Percentiles rank a stretch among this genome's conserved stretches.
Conservation (phyloP, 148 eudicot genomes). For the Silene latifolia region DNA sequence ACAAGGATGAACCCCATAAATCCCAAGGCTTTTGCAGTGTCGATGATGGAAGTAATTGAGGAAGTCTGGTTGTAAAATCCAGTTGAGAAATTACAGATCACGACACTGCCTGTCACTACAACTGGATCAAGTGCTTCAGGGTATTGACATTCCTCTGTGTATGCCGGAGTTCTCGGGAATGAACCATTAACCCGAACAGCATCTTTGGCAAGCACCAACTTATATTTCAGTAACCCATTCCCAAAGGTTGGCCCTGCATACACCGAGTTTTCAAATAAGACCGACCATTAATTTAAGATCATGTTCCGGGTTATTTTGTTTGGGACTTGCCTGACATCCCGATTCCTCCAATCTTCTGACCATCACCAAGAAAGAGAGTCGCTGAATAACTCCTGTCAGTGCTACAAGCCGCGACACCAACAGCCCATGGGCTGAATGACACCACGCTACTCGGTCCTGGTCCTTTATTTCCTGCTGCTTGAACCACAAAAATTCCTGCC, state of each 20-base stretch:
- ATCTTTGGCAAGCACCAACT: constrained; percentile 79
- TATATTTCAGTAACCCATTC: constrained; percentile 50
- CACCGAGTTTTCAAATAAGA: not conserved
- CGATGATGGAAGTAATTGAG: constrained; percentile 49
- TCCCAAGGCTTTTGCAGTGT: constrained; percentile 55
- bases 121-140: constrained; percentile 74
- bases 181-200: constrained; percentile 51
- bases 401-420: constrained; percentile 67
- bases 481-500: constrained; percentile 86
- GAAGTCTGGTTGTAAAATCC: constrained; percentile 86
- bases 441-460: constrained; percentile 57
- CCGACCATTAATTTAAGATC: not conserved
- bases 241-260: constrained; percentile 59
- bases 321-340: constrained; percentile 68
- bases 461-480: constrained; percentile 86
- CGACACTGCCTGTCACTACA: constrained; percentile 57
- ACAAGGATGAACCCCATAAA: constrained; percentile 68
- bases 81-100: constrained; percentile 77
- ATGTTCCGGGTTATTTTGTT: not conserved
- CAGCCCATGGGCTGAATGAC: constrained; percentile 93
- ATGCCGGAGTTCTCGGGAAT: constrained; percentile 61
- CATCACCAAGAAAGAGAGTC: constrained; percentile 67
- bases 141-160: constrained; percentile 75
- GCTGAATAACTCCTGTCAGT: constrained; percentile 66
- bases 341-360: constrained; percentile 52